Percentiles rank a stretch among this genome's conserved stretches.
These are phyloP conservation scores for Floccularia luteovirens DNA, from an alignment of 768 basidiomycete genomes.

Conservation along the genomic window DNA sequence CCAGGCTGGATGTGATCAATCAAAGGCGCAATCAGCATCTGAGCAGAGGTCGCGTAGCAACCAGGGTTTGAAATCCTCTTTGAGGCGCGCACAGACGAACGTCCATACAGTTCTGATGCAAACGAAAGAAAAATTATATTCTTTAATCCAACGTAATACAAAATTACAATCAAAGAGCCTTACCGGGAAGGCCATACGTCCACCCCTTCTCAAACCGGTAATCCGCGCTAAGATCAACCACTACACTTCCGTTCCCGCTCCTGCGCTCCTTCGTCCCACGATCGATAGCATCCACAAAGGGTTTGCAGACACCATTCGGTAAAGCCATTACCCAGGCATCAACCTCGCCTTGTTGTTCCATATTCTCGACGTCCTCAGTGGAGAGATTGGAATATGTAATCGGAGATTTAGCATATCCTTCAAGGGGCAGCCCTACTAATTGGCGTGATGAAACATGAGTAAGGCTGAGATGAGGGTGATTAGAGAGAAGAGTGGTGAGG, in stretches of 20 bases:
- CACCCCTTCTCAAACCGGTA: slow-evolving; percentile 92
- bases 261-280: slow-evolving; percentile 53
- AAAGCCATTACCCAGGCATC: slow-evolving; percentile 99
- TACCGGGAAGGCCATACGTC: slow-evolving; percentile 99
- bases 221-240: slow-evolving; percentile 92
- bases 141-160: slow-evolving; percentile 11
- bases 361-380: slow-evolving; percentile 66
- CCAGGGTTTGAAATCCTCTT: slow-evolving; percentile 96
- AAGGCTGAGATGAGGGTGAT: slow-evolving; percentile 84
- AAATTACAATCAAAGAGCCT: slow-evolving; percentile 35
- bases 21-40: slow-evolving; percentile 88
- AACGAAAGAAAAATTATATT: slow-evolving; percentile 9
- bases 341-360: slow-evolving; percentile 87
- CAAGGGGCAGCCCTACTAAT: slow-evolving; percentile 73
- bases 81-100: slow-evolving; percentile 55
- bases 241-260: slow-evolving; percentile 56
- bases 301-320: slow-evolving; percentile 95
- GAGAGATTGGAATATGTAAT: slow-evolving; percentile 80
- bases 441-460: slow-evolving; percentile 97
- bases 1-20: slow-evolving; percentile 58
- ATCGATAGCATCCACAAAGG: slow-evolving; percentile 93
- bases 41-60: slow-evolving; percentile 91
- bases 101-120: slow-evolving; percentile 76
- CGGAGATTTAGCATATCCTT: slow-evolving; percentile 71
- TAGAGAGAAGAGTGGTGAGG: slow-evolving; percentile 76